A percentile compares a stretch with the other conserved stretches of the same genome.
Conservation (phyloP, 31 red algal species). For the Endocladia muricata region DNA sequence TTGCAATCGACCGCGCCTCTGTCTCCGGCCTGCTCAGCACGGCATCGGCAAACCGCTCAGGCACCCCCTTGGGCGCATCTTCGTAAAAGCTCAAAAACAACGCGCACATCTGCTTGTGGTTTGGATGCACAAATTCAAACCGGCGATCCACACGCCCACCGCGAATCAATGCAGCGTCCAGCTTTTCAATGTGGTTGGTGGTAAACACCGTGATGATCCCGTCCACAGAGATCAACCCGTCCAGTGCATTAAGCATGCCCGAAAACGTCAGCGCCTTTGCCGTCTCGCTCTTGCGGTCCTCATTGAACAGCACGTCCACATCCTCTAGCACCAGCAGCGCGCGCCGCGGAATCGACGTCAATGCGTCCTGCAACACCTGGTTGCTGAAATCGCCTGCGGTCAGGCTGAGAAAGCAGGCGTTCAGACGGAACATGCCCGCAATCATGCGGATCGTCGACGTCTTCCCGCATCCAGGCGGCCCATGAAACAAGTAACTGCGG, state of each 20-base stretch:
- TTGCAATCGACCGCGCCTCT: slow-evolving; percentile 55
- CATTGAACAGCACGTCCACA: slow-evolving; percentile 75
- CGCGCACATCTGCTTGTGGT: slow-evolving; percentile 41
- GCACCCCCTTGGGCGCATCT: slow-evolving; percentile 22
- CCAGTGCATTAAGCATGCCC: slow-evolving; percentile 79
- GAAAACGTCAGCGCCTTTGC: slow-evolving; percentile 63
- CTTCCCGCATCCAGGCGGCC: slow-evolving; percentile 81
- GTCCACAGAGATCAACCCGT: slow-evolving; percentile 66
- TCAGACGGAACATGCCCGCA: slow-evolving; percentile 66
- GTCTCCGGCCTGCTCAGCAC: slow-evolving; percentile 39
- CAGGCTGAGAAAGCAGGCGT: slow-evolving; percentile 71
- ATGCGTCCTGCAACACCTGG: slow-evolving; percentile 63
- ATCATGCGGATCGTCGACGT: slow-evolving; percentile 63
- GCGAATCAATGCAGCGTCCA: slow-evolving; percentile 73
- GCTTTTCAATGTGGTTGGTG: slow-evolving; percentile 77
- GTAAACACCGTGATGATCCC: slow-evolving; percentile 68
- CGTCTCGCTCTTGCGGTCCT: slow-evolving; percentile 51
- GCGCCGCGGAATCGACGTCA: slow-evolving; percentile 44
- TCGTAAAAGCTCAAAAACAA: slow-evolving; percentile 78
- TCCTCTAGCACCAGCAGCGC: slow-evolving; percentile 80
- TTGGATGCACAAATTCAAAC: slow-evolving; percentile 69
- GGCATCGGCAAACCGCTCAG: slow-evolving; percentile 33
- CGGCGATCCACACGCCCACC: slow-evolving; percentile 77
- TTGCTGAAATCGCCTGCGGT: slow-evolving; percentile 67
- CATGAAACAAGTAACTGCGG: slow-evolving; percentile 73